phyloP scores from a whole-genome alignment of 108 stramenopile genomes.

The Cyclotella distinguenda region DNA sequence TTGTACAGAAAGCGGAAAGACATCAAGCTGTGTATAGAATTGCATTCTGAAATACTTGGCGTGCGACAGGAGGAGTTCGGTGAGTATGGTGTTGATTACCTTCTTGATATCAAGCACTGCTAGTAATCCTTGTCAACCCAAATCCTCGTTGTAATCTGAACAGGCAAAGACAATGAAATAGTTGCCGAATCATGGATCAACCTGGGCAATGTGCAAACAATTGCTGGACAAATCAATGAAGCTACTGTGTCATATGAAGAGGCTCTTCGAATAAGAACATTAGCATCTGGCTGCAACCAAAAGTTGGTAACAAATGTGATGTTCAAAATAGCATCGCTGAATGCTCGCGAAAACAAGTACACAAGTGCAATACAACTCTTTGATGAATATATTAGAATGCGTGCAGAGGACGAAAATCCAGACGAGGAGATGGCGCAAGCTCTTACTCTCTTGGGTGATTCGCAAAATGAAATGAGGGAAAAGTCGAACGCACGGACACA shows the following conservation, averaged over 20 bases:
- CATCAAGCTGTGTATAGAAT: slow-evolving; percentile 27
- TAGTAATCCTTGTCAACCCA: neutral
- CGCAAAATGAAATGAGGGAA: slow-evolving; percentile 34
- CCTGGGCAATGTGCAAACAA: slow-evolving; percentile 33
- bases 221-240: slow-evolving; percentile 25
- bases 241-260: slow-evolving; percentile 46
- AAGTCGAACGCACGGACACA: slow-evolving; percentile 49
- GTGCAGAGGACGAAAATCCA: slow-evolving; percentile 44
- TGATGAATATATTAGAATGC: slow-evolving; percentile 47
- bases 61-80: slow-evolving; percentile 36
- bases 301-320: slow-evolving; percentile 32
- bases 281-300: slow-evolving; percentile 20
- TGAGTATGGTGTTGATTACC: neutral
- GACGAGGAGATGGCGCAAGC: slow-evolving; percentile 51
- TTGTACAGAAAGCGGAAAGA: slow-evolving; percentile 65
- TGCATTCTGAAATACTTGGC: slow-evolving; percentile 25
- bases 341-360: slow-evolving; percentile 25
- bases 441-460: slow-evolving; percentile 40
- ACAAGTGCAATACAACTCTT: slow-evolving; percentile 37
- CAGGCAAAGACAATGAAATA: slow-evolving; percentile 30
- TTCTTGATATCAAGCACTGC: neutral
- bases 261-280: slow-evolving; percentile 31
- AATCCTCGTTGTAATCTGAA: neutral
- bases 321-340: slow-evolving; percentile 38
- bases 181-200: slow-evolving; percentile 44